Base-by-base conservation (phyloP, 306 rosid genomes). In the Cicer judaicum region DNA sequence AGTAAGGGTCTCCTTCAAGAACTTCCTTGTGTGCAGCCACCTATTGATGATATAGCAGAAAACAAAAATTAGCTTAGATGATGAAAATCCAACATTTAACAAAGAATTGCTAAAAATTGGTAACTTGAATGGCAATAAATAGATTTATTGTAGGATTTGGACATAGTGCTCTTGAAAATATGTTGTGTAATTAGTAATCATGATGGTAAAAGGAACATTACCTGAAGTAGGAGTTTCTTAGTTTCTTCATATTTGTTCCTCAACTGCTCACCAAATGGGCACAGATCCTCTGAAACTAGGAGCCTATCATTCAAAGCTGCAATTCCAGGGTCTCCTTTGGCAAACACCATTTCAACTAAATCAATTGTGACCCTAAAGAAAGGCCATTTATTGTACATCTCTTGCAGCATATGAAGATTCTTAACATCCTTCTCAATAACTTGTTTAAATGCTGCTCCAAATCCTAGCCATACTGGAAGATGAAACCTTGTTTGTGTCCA, bases 401-500 rank as follows among this genome's bases (percentile, higher is more conserved):
- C 95, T 74, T 87, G 93, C 74, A 91, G 85, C 93, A 89, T 85
- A 0, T 84, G 83, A 13, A 94, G 96, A 80, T 90, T 94, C 83
- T 77, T 90, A n/a, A 82, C 79, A 79, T 94, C 88, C 77, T 94
- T 90, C 76, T 74, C 57, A 60, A 94, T 82, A 34, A 86, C 76
- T 54, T 78, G 73, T 12, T 79, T 84, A 90, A 94, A 94, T 43
- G 97, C 97, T 13, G 61, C 78, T 74, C 98, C 98, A 19, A 94
- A 91, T 55, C 98, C 98, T 19, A 94, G 86, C 98, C 98, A 94
- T 43, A 94, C 98, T 10, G 98, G 98, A 76, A 94, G 97, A 86
- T 94, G 97, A 75, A 94, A 94, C 89, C 98, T 88, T 52, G 98
- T 94, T 36, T 94, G 98, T 0, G 97, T 91, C 97, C 98, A 91